A percentile compares a stretch with the other conserved stretches of the same genome.
These are phyloP conservation scores for Pyrenopolyporus hunteri DNA, from an alignment of 495 filamentous ascomycete genomes.

Conservation along the genomic window DNA sequence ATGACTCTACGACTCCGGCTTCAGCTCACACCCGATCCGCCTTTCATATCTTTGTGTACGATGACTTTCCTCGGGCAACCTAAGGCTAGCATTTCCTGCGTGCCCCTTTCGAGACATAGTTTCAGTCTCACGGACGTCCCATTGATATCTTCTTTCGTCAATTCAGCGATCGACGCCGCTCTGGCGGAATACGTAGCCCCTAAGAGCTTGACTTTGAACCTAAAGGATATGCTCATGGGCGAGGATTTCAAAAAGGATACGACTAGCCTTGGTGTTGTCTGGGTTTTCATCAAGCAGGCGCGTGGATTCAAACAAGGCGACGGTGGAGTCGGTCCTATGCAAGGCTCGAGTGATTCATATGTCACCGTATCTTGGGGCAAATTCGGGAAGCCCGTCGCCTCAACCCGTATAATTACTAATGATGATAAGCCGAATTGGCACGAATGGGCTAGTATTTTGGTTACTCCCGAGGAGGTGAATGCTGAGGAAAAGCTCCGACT, in stretches of 20 bases:
- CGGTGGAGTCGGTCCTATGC: conserved; percentile 57
- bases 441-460: conserved; percentile 68
- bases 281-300: conserved; percentile 66
- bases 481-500: conserved; percentile 70
- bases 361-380: conserved; percentile 76
- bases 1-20: conserved; percentile 69
- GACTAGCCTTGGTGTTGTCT: conserved; percentile 64
- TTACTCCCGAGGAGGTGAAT: conserved; percentile 72
- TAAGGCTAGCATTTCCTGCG: conserved; percentile 69
- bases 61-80: conserved; percentile 80
- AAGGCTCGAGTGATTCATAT: conserved; percentile 71
- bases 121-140: conserved; percentile 76
- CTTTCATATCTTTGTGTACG: conserved; percentile 72
- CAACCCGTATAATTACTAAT: conserved; percentile 66
- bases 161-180: conserved; percentile 73
- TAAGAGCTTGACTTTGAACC: conserved; percentile 71
- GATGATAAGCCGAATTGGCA: conserved; percentile 72
- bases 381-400: conserved; percentile 70
- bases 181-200: conserved; percentile 75
- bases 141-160: conserved; percentile 73
- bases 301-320: conserved; percentile 72
- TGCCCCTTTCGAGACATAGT: conserved; percentile 67
- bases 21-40: conserved; percentile 73
- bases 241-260: conserved; percentile 81
- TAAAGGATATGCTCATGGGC: conserved; percentile 75